Evolutionary conservation across 2,329 filamentous ascomycete genomes (phyloP).

Genomic region (Aschersonia sp.): DNA sequence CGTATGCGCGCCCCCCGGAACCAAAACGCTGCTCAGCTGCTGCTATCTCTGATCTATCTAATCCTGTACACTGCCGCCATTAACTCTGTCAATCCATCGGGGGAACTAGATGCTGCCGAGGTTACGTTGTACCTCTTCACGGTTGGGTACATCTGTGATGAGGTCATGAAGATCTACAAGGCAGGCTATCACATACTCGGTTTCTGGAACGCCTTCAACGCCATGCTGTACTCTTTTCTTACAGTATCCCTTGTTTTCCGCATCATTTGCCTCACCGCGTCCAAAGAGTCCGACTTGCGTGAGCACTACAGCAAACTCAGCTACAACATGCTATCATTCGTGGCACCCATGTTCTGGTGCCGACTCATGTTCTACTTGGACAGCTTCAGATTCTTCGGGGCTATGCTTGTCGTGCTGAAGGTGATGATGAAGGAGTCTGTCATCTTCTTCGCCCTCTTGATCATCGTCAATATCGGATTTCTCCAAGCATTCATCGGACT

Average conservation of each 20-base stretch:
- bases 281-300: constrained; percentile 28
- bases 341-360: constrained; percentile 94
- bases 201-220: constrained; percentile 97
- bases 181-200: constrained; percentile 81
- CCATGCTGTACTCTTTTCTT: constrained; percentile 64
- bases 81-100: constrained; percentile 79
- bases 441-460: constrained; percentile 87
- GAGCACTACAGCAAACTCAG: constrained; percentile 61
- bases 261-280: constrained; percentile 59
- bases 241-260: constrained; percentile 66
- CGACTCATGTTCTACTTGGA: constrained; percentile 87
- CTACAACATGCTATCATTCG: constrained; percentile 90
- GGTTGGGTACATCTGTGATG: constrained; percentile 78
- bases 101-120: constrained; percentile 75
- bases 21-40: constrained; percentile 79
- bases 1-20: constrained; percentile 87
- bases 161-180: constrained; percentile 82
- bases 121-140: constrained; percentile 83
- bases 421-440: constrained; percentile 89
- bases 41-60: constrained; percentile 73
- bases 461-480: constrained; percentile 75
- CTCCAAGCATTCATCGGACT: constrained; percentile 89
- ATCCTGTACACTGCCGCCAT: constrained; percentile 79
- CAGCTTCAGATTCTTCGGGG: constrained; percentile 87
- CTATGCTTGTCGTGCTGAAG: constrained; percentile 94